Conservation (phyloP, 495 filamentous ascomycete species). For the Neurospora sp. region DNA sequence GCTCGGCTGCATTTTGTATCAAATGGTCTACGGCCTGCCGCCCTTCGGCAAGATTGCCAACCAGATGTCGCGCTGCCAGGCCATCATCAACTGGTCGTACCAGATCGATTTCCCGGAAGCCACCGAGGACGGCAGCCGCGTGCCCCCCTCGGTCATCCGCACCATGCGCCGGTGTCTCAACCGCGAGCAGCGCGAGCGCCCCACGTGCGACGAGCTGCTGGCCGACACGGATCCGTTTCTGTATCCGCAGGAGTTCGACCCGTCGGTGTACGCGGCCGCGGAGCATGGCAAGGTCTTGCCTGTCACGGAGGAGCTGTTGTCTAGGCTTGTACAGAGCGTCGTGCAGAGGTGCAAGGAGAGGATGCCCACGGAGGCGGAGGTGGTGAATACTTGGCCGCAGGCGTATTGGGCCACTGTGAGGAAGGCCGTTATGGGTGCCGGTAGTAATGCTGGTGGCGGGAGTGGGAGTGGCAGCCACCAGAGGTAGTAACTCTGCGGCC, state of each 20-base stretch:
- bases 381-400: conserved; percentile 54
- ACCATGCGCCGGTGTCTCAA: conserved; percentile 73
- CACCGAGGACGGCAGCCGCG: conserved; percentile 60
- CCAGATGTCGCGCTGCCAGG: conserved; percentile 61
- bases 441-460: not conserved
- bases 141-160: conserved; percentile 59
- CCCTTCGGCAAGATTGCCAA: conserved; percentile 88
- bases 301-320: conserved; percentile 67
- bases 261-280: conserved; percentile 26
- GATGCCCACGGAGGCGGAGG: conserved; percentile 60
- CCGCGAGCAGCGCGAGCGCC: conserved; percentile 65
- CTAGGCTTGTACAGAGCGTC: conserved; percentile 65
- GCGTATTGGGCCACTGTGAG: conserved; percentile 45
- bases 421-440: conserved; percentile 23
- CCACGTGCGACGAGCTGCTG: conserved; percentile 69
- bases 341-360: conserved; percentile 61
- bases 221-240: conserved; percentile 65
- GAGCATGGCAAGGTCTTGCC: conserved; percentile 51
- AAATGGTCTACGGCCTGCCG: conserved; percentile 89
- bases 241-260: conserved; percentile 53
- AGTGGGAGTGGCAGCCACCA: not conserved
- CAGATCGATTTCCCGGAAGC: conserved; percentile 68
- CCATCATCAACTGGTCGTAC: conserved; percentile 83
- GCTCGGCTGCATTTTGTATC: conserved; percentile 90
- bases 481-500: conserved; percentile 4